Conservation (phyloP, 2,329 filamentous ascomycete species). For the Berkeleyomyces rouxiae region DNA sequence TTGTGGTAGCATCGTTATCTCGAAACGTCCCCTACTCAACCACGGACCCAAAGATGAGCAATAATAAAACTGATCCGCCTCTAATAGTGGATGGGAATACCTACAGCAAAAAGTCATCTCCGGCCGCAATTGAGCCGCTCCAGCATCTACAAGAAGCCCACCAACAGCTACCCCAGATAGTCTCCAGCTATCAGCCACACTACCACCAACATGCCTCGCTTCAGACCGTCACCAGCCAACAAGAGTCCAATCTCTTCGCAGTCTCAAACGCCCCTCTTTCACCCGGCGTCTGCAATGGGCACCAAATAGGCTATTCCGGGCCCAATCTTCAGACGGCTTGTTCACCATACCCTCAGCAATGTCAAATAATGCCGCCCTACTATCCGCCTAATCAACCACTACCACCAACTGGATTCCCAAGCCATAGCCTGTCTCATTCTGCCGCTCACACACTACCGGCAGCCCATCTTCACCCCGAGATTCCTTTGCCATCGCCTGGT, state of each 20-base stretch:
- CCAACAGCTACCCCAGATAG: background rate
- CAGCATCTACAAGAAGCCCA: no score
- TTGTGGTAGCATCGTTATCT: background rate
- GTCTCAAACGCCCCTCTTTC: background rate
- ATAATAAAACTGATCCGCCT: background rate
- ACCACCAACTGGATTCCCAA: background rate
- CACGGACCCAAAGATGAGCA: background rate
- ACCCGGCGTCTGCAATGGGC: background rate
- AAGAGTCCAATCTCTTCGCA: background rate
- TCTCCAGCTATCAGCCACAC: background rate
- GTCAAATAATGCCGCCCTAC: background rate
- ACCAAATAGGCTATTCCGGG: background rate
- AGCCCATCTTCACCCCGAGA: background rate
- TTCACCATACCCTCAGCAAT: background rate
- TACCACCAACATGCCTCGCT: background rate
- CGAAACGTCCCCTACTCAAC: background rate
- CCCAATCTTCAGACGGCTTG: background rate
- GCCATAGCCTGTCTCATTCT: background rate
- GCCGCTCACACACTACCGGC: background rate
- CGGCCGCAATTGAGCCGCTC: background rate
- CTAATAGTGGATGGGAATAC: background rate
- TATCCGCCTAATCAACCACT: background rate
- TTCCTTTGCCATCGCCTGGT: background rate
- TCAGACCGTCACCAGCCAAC: background rate
- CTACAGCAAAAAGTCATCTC: background rate